Percentiles rank a stretch among this genome's conserved stretches.
Evolutionary conservation across 129 eudicot species (phyloP).

Genomic region (Saposhnikovia divaricata): DNA sequence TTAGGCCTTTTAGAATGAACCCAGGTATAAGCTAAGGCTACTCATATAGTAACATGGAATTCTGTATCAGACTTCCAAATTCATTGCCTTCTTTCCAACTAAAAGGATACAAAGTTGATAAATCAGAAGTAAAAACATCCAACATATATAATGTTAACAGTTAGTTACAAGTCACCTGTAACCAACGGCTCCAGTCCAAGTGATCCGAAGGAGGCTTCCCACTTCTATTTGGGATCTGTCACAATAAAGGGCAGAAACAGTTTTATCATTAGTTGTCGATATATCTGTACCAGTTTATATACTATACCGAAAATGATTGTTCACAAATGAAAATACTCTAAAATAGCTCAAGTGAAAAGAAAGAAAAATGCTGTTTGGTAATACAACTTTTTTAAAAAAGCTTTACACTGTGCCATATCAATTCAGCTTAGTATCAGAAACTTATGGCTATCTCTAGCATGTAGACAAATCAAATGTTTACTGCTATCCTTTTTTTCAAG

Average conservation of each 20-base stretch:
- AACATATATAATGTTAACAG: not conserved
- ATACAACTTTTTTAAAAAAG: too few species aligned
- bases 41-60: not conserved
- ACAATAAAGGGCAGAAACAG: slow-evolving; percentile 10
- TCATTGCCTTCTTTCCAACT: not conserved
- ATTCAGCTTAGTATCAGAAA: too few species aligned
- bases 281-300: too few species aligned
- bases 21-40: not conserved
- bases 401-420: too few species aligned
- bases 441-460: too few species aligned
- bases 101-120: not conserved
- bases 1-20: not conserved
- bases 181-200: slow-evolving; percentile 75
- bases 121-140: not conserved
- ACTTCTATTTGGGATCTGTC: slow-evolving; percentile 71
- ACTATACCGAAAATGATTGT: too few species aligned
- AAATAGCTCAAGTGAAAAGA: too few species aligned
- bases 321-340: too few species aligned
- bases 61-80: not conserved
- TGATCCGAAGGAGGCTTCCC: slow-evolving; percentile 89
- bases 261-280: too few species aligned
- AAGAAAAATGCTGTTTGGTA: too few species aligned
- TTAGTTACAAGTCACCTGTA: slow-evolving; percentile 51
- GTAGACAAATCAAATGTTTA: too few species aligned
- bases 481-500: too few species aligned